A percentile compares a stretch with the other conserved stretches of the same genome.
phyloP scores from a whole-genome alignment of 2,329 filamentous ascomycete species.

The Fusarium pininemorale region DNA sequence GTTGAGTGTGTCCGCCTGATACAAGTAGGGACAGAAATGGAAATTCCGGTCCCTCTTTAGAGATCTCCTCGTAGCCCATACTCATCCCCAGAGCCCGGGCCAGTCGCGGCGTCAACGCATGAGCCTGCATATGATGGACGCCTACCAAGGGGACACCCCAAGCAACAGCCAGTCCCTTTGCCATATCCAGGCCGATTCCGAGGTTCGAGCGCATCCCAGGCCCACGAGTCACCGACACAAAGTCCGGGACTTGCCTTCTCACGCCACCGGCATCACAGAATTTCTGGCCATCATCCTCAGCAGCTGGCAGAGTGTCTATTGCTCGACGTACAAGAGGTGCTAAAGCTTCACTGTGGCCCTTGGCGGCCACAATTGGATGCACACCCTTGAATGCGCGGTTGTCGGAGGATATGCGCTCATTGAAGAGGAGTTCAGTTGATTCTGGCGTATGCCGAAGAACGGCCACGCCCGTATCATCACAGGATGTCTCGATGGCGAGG shows the following conservation, averaged over 20 bases:
- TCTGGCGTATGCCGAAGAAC: conserved; percentile 69
- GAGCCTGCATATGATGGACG: conserved; percentile 97
- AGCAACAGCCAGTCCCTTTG: conserved; percentile 86
- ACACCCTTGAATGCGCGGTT: conserved; percentile 80
- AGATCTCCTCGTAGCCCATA: conserved; percentile 17
- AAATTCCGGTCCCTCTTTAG: conserved; percentile 63
- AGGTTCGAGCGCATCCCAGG: conserved; percentile 88
- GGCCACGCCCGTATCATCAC: conserved; percentile 93
- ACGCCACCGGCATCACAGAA: conserved; percentile 28
- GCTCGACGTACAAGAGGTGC: conserved; percentile 74
- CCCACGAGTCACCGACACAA: conserved; percentile 88
- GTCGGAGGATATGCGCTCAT: conserved; percentile 83
- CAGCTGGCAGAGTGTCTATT: conserved; percentile 60
- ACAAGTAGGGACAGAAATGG: conserved; percentile 90
- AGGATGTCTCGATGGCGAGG: conserved; percentile 84
- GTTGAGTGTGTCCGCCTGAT: conserved; percentile 90
- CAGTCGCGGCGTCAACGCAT: conserved; percentile 87
- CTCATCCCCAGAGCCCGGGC: conserved; percentile 66
- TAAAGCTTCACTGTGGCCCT: conserved; percentile 78
- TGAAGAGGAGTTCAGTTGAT: conserved; percentile 73
- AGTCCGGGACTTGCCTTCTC: conserved; percentile 69
- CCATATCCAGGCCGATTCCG: conserved; percentile 79
- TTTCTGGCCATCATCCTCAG: neutral
- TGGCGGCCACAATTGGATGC: conserved; percentile 77
- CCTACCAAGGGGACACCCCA: conserved; percentile 86